Evolutionary conservation across 2,329 filamentous ascomycete species (phyloP).

Genomic region (Capronia coronata): DNA sequence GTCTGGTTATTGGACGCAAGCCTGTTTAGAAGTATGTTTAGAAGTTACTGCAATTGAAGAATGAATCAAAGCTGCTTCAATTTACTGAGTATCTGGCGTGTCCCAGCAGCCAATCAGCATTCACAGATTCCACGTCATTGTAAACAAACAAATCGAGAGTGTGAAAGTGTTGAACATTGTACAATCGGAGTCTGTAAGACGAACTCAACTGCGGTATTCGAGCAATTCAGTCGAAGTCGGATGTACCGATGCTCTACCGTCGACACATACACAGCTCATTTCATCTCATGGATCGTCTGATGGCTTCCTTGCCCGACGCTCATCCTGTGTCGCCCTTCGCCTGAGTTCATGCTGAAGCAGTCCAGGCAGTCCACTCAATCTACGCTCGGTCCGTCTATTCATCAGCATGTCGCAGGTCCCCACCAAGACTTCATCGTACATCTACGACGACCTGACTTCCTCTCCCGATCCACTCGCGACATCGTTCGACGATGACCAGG

Average conservation of each 20-base stretch:
- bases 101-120: conserved; percentile 17
- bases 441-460: conserved; percentile 22
- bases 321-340: neutral
- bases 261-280: no score
- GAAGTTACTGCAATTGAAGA: no score
- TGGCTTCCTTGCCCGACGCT: neutral
- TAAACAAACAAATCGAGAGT: conserved; percentile 22
- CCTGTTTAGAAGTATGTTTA: no score
- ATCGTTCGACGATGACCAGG: conserved; percentile 14
- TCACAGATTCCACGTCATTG: conserved; percentile 16
- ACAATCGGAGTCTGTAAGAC: no score
- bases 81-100: no score
- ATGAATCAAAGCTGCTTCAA: neutral
- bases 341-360: neutral
- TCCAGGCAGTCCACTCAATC: conserved; percentile 9
- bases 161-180: no score
- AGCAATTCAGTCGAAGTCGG: no score
- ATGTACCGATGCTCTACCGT: no score
- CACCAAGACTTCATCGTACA: conserved; percentile 10
- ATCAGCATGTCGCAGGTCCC: conserved; percentile 8
- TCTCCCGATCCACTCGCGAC: conserved; percentile 29
- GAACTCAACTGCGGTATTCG: no score
- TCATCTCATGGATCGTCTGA: neutral
- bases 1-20: conserved; percentile 82
- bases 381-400: neutral